Evolutionary conservation across 305 asterid genomes (phyloP), one percentile per base, ranked within the genome.

Genomic region (Lippia alba): DNA sequence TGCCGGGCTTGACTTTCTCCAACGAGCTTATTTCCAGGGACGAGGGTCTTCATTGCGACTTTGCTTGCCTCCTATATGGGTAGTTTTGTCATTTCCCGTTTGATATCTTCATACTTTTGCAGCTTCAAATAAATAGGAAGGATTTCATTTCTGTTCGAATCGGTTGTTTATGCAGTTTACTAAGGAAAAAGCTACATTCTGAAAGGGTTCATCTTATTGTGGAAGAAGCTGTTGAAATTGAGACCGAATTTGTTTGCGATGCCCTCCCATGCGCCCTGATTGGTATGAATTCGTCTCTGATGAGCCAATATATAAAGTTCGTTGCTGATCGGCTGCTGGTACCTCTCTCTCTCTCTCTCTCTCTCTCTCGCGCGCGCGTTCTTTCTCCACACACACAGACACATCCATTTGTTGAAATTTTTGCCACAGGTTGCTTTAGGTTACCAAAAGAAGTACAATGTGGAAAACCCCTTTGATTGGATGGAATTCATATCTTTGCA

Each of bases 21-120:
- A 90, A 90, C 17, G 96, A 88, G 80, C 91, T 90, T 33, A 90
- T 90, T 53, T 88, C 93, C 19, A 85, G 95, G 76, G 93, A 90
- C 44, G 95, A 90, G 79, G 96, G 96, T 69, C 89, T 90, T 66
- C 96, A 90, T 81, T 85, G 93, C 17, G 95, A 90, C 79, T 88
- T 90, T 45, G 96, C 93, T 61, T 90, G 95, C 86, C 90, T 90
- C 57, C 78, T 88, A 4, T 88, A 88, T 75, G 65, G 90, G 96
- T 86, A 60, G 46, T 67, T 54, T 54, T 17, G 1, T 19, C 56
- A 17, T 71, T 64, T 57, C 44, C 16, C 11, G 51, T 56, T 36
- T 36, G 4, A 24, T 34, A 56, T 48, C 44, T 20, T 39, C 18
- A 9, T 20, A 18, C 68, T 15, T 0, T n/a, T 66, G 30, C 30